Evolutionary conservation across 495 filamentous ascomycete species (phyloP), one percentile per base, ranked within the genome.

Genomic region (Talaromyces borbonicus): DNA sequence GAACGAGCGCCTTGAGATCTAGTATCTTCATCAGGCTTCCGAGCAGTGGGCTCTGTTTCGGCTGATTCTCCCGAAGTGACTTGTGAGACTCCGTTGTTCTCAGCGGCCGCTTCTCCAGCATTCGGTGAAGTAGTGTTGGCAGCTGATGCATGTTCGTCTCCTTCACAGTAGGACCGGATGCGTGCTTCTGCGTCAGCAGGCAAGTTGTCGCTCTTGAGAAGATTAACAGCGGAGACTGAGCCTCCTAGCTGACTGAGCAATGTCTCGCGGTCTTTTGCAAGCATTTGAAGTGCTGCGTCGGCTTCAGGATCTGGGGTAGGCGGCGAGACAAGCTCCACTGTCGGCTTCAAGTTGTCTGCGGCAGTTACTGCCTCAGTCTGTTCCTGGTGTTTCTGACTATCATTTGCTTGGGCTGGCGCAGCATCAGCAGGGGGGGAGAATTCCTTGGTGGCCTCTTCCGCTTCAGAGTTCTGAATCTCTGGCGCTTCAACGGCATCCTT

Each of bases 251-350:
- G 32, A 33, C 48, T 57, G 18, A 67, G 59, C 15, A 67, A 56
- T 40, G 65, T 60, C 49, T 66, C 65, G 24, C 62, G 51, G 38
- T 67, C 63, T 9, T 54, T 61, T 49, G 64, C 62, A 40, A 66
- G 61, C 18, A 65, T 57, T 58, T 58, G 53, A 40, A 66, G 61
- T 47, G 53, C 49, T 43, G 59, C 52, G 57, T 70, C 66, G 56
- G 66, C 56, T 53, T 66, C 60, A 47, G 49, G 48, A 32, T 61
- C 49, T 8, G 53, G 53, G 5, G 56, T 58, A 30, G 55, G 29
- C 8, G 42, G 25, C 36, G 46, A 41, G 43, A 43, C 41, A 29
- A 36, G 46, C 26, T 48, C 44, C 37, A 59, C 48, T 26, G 49
- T 48, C n/a, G 16, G n/a, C 23, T 41, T 19, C 15, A 18, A 22